Conservation (phyloP, 2,329 filamentous ascomycete genomes). For the Penicillium sp. region DNA sequence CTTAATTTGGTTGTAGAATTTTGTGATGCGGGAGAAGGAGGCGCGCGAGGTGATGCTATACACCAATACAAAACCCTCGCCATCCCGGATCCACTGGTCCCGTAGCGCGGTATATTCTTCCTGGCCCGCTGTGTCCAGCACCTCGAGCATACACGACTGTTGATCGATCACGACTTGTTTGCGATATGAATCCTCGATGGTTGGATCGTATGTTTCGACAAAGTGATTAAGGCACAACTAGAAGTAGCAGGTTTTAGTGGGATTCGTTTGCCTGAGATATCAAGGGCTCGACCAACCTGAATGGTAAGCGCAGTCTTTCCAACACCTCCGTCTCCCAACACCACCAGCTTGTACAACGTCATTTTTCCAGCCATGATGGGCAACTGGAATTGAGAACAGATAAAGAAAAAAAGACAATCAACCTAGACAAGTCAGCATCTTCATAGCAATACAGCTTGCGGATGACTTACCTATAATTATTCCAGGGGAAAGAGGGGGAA, state of each 20-base stretch:
- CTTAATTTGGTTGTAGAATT: slow-evolving; percentile 95
- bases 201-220: slow-evolving; percentile 80
- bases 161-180: slow-evolving; percentile 81
- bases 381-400: neutral
- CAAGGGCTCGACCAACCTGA: slow-evolving; percentile 50
- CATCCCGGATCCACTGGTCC: slow-evolving; percentile 98
- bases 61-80: slow-evolving; percentile 94
- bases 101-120: slow-evolving; percentile 96
- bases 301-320: slow-evolving; percentile 93
- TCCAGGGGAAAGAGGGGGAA: slow-evolving; percentile 2
- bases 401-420: slow-evolving; percentile 5
- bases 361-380: slow-evolving; percentile 80
- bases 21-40: slow-evolving; percentile 90
- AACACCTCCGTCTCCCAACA: slow-evolving; percentile 89
- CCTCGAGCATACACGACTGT: slow-evolving; percentile 95
- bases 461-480: neutral
- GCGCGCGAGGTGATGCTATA: slow-evolving; percentile 98
- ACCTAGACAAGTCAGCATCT: neutral
- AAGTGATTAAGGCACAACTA: slow-evolving; percentile 97
- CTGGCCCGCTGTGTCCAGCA: slow-evolving; percentile 94
- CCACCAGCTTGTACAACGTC: slow-evolving; percentile 94
- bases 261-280: neutral
- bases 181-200: slow-evolving; percentile 67
- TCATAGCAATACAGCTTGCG: neutral
- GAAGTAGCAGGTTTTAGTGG: slow-evolving; percentile 6